phyloP scores from a whole-genome alignment of 169 alveolate genomes.

The Babesia bigemina region DNA sequence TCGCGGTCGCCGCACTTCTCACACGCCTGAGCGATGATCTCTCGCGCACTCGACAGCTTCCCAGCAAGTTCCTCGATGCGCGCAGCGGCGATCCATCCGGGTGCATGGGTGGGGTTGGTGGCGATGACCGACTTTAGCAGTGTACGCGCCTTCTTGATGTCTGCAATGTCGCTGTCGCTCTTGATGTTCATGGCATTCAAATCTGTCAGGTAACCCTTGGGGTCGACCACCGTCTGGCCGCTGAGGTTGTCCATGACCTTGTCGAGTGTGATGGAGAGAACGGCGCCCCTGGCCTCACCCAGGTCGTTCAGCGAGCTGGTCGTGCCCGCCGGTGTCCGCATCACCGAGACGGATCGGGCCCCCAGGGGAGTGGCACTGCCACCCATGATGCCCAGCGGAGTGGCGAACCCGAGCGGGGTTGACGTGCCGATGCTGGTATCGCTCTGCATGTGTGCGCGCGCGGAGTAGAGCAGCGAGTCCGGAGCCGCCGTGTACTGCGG shows the following conservation, averaged over 20 bases:
- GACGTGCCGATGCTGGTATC: slow-evolving; percentile 72
- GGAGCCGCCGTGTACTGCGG: slow-evolving; percentile 91
- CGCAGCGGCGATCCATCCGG: slow-evolving; percentile 99
- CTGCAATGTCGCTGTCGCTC: slow-evolving; percentile 91
- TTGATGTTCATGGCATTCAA: slow-evolving; percentile 83
- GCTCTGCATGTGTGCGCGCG: slow-evolving; percentile 70
- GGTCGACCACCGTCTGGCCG: slow-evolving; percentile 95
- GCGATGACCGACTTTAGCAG: slow-evolving; percentile 87
- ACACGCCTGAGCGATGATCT: slow-evolving; percentile 94
- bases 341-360: slow-evolving; percentile 75
- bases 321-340: slow-evolving; percentile 77
- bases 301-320: slow-evolving; percentile 78
- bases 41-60: slow-evolving; percentile 93
- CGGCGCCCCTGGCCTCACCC: slow-evolving; percentile 93
- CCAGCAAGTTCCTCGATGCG: slow-evolving; percentile 95
- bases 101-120: slow-evolving; percentile 95
- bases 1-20: slow-evolving; percentile 94
- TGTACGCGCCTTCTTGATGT: slow-evolving; percentile 92
- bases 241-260: slow-evolving; percentile 90
- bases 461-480: slow-evolving; percentile 82
- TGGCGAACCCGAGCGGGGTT: slow-evolving; percentile 76
- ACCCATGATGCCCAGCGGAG: slow-evolving; percentile 80
- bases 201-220: slow-evolving; percentile 93
- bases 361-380: slow-evolving; percentile 87
- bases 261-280: slow-evolving; percentile 91